Evolutionary conservation across 768 basidiomycete species (phyloP), one percentile per base, ranked within the genome.

Genomic region (Sarcodon aspratus): DNA sequence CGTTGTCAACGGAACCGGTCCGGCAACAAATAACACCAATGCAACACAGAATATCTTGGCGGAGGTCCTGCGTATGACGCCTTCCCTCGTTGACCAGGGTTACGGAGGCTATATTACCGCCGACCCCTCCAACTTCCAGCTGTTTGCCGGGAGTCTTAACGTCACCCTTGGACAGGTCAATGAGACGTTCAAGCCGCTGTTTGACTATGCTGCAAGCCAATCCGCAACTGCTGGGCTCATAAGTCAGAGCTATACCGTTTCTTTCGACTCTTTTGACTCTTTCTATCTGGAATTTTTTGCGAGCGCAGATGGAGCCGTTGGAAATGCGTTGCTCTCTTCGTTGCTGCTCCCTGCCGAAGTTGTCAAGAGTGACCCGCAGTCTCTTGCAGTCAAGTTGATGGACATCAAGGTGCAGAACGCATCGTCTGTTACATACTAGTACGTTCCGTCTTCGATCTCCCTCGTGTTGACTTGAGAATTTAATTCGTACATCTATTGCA

Each of bases 1-100:
- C 42, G 5, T 40, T 3, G 38, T 45, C 21, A 49, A 48, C 37
- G 37, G 43, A 13, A 37, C 56, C 2, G 21, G 21, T 5, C 21
- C 21, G 21, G 21, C 5, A 5, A 27, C 21, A 27, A 27, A 27
- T 27, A 40, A 44, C 15, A 36, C 48, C n/a, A 50, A 50, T 36
- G 18, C 50, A 2, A 13, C 50, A 2, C 48, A 59, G n/a, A 58
- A 57, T 1, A 59, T 73, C 32, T 50, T 64, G 7, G 64, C 67
- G 0, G 66, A 66, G 47, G 60, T 69, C 18, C 42, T 73, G 18
- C 67, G 56, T 21, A 52, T 63, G 13, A 65, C 62, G 32, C 63
- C 66, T 0, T 50, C 57, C 6, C 56, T 73, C n/a, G 63, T 71
- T 3, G 69, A 74, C 32, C 59, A 56, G 1, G 71, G 69, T 1